phyloP scores from a whole-genome alignment of 495 filamentous ascomycete species.

The Aspergillus olivimuriae region DNA sequence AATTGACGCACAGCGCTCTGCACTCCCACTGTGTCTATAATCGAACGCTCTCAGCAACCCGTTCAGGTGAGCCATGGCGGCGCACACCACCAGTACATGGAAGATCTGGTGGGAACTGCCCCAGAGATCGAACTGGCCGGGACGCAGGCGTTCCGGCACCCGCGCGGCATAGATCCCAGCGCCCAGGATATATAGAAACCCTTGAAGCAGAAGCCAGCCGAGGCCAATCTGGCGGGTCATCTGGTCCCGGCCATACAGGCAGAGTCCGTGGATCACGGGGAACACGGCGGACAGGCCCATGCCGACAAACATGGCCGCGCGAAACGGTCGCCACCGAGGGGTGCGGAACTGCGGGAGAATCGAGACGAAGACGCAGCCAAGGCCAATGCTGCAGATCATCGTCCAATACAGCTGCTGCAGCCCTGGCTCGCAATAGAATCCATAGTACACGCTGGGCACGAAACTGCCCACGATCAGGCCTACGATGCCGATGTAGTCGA shows the following conservation, averaged over 20 bases:
- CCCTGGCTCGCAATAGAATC: slow-evolving; percentile 60
- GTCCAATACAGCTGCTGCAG: slow-evolving; percentile 65
- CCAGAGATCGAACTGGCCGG: slow-evolving; percentile 53
- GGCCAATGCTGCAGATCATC: slow-evolving; percentile 71
- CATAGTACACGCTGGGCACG: slow-evolving; percentile 82
- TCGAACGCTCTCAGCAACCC: slow-evolving; percentile 54
- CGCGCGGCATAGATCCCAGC: slow-evolving; percentile 73
- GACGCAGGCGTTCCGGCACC: slow-evolving; percentile 43
- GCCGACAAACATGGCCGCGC: slow-evolving; percentile 84
- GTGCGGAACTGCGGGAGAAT: slow-evolving; percentile 76
- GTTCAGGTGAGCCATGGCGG: slow-evolving; percentile 50
- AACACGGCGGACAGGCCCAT: slow-evolving; percentile 81
- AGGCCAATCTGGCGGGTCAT: slow-evolving; percentile 73
- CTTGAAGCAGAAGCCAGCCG: slow-evolving; percentile 73
- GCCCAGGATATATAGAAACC: slow-evolving; percentile 77
- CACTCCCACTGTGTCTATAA: slow-evolving; percentile 42
- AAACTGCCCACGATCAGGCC: slow-evolving; percentile 83
- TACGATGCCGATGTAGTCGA: slow-evolving; percentile 92
- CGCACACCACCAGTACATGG: slow-evolving; percentile 57
- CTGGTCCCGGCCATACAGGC: slow-evolving; percentile 49
- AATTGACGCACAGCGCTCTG: slow-evolving; percentile 27
- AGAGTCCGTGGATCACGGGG: slow-evolving; percentile 69
- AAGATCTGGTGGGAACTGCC: slow-evolving; percentile 61
- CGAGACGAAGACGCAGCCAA: slow-evolving; percentile 68
- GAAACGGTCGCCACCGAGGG: slow-evolving; percentile 73